Percentiles rank a stretch among this genome's conserved stretches.
Evolutionary conservation across 2,329 filamentous ascomycete genomes (phyloP).

Genomic region (Didymella segeticola): DNA sequence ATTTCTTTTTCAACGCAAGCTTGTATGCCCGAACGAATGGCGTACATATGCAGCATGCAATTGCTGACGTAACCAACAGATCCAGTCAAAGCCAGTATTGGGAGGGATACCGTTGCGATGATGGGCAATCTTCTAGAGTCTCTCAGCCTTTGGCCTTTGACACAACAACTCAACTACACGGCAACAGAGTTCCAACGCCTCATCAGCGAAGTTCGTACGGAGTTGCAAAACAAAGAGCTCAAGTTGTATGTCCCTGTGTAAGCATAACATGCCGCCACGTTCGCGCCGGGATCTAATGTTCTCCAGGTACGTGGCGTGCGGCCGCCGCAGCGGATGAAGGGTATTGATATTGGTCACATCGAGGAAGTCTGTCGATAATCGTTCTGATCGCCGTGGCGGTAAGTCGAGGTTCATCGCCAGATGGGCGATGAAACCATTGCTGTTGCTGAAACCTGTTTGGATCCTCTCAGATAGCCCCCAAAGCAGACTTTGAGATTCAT

Average conservation of each 20-base stretch:
- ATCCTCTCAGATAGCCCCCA: background rate
- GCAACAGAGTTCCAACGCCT: conserved; percentile 38
- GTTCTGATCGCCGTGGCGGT: background rate
- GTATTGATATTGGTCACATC: background rate
- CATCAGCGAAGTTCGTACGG: conserved; percentile 36
- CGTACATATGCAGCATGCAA: background rate
- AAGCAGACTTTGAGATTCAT: background rate
- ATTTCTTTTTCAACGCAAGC: too few species aligned
- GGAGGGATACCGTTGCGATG: conserved; percentile 35
- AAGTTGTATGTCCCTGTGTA: conserved; percentile 49
- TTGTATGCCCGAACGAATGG: too few species aligned
- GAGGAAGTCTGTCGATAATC: background rate
- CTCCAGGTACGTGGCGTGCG: conserved; percentile 42
- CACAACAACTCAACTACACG: conserved; percentile 40
- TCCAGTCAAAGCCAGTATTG: conserved; percentile 37
- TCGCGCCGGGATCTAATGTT: conserved; percentile 18
- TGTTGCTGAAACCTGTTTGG: background rate
- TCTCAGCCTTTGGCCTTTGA: conserved; percentile 48
- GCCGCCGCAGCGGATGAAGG: conserved; percentile 30
- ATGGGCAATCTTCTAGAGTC: conserved; percentile 47
- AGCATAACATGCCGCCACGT: conserved; percentile 14
- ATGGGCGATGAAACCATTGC: background rate
- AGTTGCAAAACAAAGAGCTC: conserved; percentile 38
- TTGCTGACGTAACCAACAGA: conserved; percentile 26
- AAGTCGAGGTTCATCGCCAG: background rate